Evolutionary conservation across 2,329 filamentous ascomycete genomes (phyloP).

Genomic region (Arthrobotrys musiformis): DNA sequence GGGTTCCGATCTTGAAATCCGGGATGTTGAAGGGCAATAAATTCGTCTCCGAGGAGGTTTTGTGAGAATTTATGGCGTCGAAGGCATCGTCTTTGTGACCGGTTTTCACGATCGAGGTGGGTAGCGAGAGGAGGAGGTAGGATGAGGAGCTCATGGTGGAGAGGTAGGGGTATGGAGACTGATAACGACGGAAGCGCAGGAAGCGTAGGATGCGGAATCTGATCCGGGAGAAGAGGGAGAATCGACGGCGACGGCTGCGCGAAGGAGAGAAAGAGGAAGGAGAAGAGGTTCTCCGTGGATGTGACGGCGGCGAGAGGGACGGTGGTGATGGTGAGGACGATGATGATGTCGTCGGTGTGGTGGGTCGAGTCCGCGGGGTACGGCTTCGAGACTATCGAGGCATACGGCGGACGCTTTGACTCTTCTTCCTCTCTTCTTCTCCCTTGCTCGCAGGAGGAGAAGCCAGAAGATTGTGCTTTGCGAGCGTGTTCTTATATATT

Average conservation of each 20-base stretch:
- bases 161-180: neutral
- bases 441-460: neutral
- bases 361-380: slow-evolving; percentile 54
- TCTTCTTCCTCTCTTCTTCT: neutral
- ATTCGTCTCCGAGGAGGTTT: slow-evolving; percentile 78
- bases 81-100: slow-evolving; percentile 84
- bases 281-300: neutral
- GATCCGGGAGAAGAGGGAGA: slow-evolving; percentile 36
- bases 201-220: slow-evolving; percentile 29
- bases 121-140: slow-evolving; percentile 90
- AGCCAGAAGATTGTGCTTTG: neutral
- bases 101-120: slow-evolving; percentile 84
- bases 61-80: slow-evolving; percentile 76
- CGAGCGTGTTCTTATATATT: slow-evolving; percentile 19
- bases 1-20: slow-evolving; percentile 96
- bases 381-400: slow-evolving; percentile 56
- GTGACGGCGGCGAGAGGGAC: neutral
- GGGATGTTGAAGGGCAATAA: slow-evolving; percentile 84
- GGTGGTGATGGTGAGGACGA: neutral
- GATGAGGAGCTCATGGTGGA: slow-evolving; percentile 63
- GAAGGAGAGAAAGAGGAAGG: too few species aligned
- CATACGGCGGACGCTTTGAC: slow-evolving; percentile 50
- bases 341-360: slow-evolving; percentile 3
- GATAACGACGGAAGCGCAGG: slow-evolving; percentile 39
- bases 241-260: slow-evolving; percentile 26